Conservation (phyloP, 2,329 filamentous ascomycete species). For the Xylaria sp. region DNA sequence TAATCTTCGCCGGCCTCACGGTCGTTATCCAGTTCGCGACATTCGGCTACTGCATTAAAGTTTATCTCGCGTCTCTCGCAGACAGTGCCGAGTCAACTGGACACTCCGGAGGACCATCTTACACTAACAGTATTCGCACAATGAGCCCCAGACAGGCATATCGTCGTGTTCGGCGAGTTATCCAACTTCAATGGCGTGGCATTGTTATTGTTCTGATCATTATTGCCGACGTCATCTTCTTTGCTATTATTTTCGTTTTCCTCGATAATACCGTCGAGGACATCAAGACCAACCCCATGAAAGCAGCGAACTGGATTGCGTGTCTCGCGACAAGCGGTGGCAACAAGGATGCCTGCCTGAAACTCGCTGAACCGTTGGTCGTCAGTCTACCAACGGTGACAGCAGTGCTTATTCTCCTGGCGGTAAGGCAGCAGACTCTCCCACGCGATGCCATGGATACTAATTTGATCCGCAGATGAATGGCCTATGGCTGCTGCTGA, state of each 20-base stretch:
- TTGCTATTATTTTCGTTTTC: slow-evolving; percentile 89
- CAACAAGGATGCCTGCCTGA: slow-evolving; percentile 74
- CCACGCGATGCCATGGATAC: neutral
- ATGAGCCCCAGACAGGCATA: slow-evolving; percentile 89
- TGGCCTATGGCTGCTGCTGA: slow-evolving; percentile 83
- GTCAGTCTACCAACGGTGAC: slow-evolving; percentile 81
- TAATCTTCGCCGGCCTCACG: slow-evolving; percentile 72
- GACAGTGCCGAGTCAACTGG: slow-evolving; percentile 77
- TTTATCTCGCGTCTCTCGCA: slow-evolving; percentile 86
- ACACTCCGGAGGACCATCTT: slow-evolving; percentile 77
- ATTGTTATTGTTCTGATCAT: slow-evolving; percentile 92
- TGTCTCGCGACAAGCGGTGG: slow-evolving; percentile 72
- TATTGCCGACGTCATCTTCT: slow-evolving; percentile 91
- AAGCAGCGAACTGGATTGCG: slow-evolving; percentile 72
- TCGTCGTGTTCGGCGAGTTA: slow-evolving; percentile 83
- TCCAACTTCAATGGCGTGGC: slow-evolving; percentile 93
- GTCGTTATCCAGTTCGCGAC: slow-evolving; percentile 76
- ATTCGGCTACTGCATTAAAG: slow-evolving; percentile 88
- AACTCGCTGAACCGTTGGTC: slow-evolving; percentile 68
- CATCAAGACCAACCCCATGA: slow-evolving; percentile 61
- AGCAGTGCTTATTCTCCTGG: slow-evolving; percentile 83
- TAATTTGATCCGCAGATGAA: slow-evolving; percentile 66
- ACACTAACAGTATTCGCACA: slow-evolving; percentile 77
- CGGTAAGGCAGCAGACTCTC: slow-evolving; percentile 63
- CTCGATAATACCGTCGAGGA: slow-evolving; percentile 78